Evolutionary conservation across 2,329 filamentous ascomycete species (phyloP), one percentile per base, ranked within the genome.

Genomic region (Cladosporium halotolerans): DNA sequence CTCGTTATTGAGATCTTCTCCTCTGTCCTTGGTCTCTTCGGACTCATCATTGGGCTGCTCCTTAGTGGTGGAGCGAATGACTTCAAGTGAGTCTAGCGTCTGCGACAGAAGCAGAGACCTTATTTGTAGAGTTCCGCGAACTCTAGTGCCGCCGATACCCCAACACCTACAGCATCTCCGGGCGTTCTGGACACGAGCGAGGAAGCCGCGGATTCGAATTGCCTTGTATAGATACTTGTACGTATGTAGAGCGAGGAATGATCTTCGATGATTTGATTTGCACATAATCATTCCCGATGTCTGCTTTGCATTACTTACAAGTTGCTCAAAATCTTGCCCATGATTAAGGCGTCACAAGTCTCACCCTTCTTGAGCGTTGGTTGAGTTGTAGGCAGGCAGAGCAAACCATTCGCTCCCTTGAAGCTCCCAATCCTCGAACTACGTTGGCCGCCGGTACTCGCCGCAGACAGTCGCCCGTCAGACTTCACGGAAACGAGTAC

Each of bases 1-100:
- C 84, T 99, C 49, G 92, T 99, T 62, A 95, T 99, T 66, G 95
- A 99, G 74, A 99, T 99, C 70, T 99, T 99, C 79, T 96, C 91
- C 70, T 97, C 92, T 39, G 92, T 99, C 45, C 80, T 99, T 9
- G 93, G 95, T 59, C 83, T 99, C 3, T 99, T 99, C 67, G 95
- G 93, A 55, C 80, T 99, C 59, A 99, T 99, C 67, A 85, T 99
- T 62, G 93, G 95, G 43, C 80, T 99, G 52, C 79, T 99, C 60
- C 81, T 97, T 49, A 88, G 89, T 55, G 81, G 85, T 69, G 95
- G 93, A 73, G 90, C 93, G 23, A 69, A 76, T 19, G 88, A 90
- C 58, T 95, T 96, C 60, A 68, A 69, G 44, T 68, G 55, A 61
- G 36, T 23, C 18, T 32, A 8, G 28, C 11, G 14, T 36, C 6